These are phyloP conservation scores for Epichloe festucae DNA, from an alignment of 2,329 filamentous ascomycete genomes.

Conservation along the genomic window DNA sequence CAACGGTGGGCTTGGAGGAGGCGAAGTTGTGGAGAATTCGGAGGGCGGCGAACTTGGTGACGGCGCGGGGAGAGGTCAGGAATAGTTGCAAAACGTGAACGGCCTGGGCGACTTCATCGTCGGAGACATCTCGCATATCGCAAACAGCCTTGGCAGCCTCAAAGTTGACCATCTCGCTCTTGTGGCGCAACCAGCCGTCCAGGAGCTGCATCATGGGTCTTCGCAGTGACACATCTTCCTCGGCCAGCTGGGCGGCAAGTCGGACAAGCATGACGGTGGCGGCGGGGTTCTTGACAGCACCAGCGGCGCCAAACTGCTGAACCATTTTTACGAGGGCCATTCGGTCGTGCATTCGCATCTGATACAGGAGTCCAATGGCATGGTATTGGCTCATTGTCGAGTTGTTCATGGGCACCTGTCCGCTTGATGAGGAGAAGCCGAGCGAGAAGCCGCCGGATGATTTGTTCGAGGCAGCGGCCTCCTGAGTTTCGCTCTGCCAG, in stretches of 20 bases:
- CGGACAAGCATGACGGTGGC: slow-evolving; percentile 87
- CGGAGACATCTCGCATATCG: slow-evolving; percentile 84
- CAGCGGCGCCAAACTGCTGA: slow-evolving; percentile 89
- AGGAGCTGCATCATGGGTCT: slow-evolving; percentile 96
- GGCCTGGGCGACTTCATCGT: slow-evolving; percentile 80
- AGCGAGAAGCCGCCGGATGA: slow-evolving; percentile 82
- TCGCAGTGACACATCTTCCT: slow-evolving; percentile 78
- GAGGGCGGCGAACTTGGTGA: slow-evolving; percentile 95
- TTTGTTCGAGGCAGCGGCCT: slow-evolving; percentile 83
- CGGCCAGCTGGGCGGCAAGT: slow-evolving; percentile 82
- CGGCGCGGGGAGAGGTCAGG: slow-evolving; percentile 85
- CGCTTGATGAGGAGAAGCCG: slow-evolving; percentile 73
- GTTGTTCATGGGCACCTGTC: slow-evolving; percentile 68
- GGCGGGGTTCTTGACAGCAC: slow-evolving; percentile 88
- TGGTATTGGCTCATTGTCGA: slow-evolving; percentile 99
- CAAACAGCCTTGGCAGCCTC: slow-evolving; percentile 97
- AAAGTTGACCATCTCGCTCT: slow-evolving; percentile 99
- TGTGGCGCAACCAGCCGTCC: slow-evolving; percentile 92
- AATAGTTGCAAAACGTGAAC: slow-evolving; percentile 94
- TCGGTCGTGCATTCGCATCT: slow-evolving; percentile 93
- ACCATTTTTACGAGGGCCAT: slow-evolving; percentile 99
- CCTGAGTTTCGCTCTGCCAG: slow-evolving; percentile 98
- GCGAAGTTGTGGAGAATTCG: slow-evolving; percentile 94
- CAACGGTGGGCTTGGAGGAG: slow-evolving; percentile 86
- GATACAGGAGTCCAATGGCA: slow-evolving; percentile 90